Base-by-base conservation (phyloP, 2,329 filamentous ascomycete species). In the Epichloe baconii region DNA sequence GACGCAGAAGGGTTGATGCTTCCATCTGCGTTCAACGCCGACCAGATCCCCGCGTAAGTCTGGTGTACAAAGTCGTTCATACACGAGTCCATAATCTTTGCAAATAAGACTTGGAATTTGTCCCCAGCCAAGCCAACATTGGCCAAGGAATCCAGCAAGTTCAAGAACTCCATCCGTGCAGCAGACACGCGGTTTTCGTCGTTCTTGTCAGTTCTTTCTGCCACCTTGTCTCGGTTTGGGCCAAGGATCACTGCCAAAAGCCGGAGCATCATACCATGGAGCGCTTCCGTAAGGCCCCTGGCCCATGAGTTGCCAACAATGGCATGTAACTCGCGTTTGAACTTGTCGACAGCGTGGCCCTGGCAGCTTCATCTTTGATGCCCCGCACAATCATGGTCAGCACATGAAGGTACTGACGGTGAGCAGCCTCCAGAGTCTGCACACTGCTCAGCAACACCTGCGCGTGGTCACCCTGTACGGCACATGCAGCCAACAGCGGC, bases 121-220 rank as follows among this genome's bases (percentile, higher is more conserved):
- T 86, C 81, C 26, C 83, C 83, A 1, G 81, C 81, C 17, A 89
- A 68, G 0, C 85, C 86, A 21, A 88, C 79, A 45, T 77, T 73
- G 56, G 76, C 70, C 15, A 89, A 68, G 8, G 78, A 76, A 47
- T 77, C 73, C 2, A 85, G 68, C 17, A 87, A 66, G 41, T 71
- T 62, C 34, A 79, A 65, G 45, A 86, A 66, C 47, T 78, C 74
- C 35, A 71, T 67, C 37, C 73, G 71, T 52, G 76, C 71, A 48
- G 58, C 64, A 3, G 69, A 63, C 10, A 67, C 61, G 38, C 60
- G 59, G 35, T 60, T 46, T 8, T 21, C 34, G 7, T 44, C 42
- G 14, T 57, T 50, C 38, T 55, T 59, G 4, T 11, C 46, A 10
- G 14, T 17, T 12, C 23, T 17, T 23, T 17, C 10, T 12, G 31